phyloP scores from a whole-genome alignment of 1,284 basidiomycete genomes.

The Singerocomus inundabilis region DNA sequence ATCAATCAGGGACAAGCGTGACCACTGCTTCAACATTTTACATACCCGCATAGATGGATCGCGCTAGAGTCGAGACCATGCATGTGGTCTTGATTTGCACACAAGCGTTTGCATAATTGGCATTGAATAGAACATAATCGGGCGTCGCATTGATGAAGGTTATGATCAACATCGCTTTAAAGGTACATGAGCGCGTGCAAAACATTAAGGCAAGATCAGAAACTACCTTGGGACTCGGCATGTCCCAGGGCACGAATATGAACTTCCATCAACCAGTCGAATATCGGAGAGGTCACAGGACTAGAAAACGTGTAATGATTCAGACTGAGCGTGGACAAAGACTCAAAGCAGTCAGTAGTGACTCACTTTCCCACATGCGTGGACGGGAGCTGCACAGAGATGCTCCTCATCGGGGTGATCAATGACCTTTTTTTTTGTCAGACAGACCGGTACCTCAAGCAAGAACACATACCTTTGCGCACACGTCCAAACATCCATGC shows the following conservation, averaged over 20 bases:
- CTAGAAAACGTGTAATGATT: slow-evolving; percentile 28
- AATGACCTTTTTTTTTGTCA: slow-evolving; percentile 35
- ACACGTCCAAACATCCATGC: slow-evolving; percentile 47
- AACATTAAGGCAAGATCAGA: too few relatives aligned
- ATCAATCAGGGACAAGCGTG: neutral
- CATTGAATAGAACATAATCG: slow-evolving; percentile 54
- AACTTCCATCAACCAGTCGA: slow-evolving; percentile 30
- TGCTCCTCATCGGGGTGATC: slow-evolving; percentile 48
- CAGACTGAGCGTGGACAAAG: neutral
- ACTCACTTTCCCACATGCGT: slow-evolving; percentile 54
- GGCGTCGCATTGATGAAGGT: slow-evolving; percentile 49
- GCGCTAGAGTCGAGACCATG: slow-evolving; percentile 44
- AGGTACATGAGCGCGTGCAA: neutral
- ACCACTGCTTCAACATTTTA: neutral
- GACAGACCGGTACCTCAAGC: neutral
- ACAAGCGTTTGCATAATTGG: slow-evolving; percentile 53
- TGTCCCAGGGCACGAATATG: slow-evolving; percentile 41
- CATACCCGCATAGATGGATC: slow-evolving; percentile 61
- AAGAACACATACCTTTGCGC: slow-evolving; percentile 43
- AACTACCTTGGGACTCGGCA: slow-evolving; percentile 46
- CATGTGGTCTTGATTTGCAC: slow-evolving; percentile 48
- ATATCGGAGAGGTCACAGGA: slow-evolving; percentile 44
- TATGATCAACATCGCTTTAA: slow-evolving; percentile 43
- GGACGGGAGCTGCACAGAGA: slow-evolving; percentile 49
- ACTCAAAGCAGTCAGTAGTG: neutral